A percentile compares a stretch with the other conserved stretches of the same genome.
Conservation (phyloP, 148 eudicot species). For the Rhododendron ferrugineum region DNA sequence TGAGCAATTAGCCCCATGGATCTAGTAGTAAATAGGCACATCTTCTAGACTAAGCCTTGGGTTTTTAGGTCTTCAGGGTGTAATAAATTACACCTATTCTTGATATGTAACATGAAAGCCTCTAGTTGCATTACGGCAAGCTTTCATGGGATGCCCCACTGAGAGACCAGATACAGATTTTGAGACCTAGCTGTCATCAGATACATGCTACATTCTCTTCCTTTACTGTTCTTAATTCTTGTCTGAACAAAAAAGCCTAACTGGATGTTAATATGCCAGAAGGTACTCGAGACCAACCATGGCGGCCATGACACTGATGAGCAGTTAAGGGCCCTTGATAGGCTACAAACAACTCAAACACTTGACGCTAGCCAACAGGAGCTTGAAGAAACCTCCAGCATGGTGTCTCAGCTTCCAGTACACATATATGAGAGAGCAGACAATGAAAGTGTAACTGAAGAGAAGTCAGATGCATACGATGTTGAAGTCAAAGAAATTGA, state of each 20-base stretch:
- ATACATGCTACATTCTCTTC: neutral
- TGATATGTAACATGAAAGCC: neutral
- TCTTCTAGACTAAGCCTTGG: neutral
- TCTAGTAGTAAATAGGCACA: neutral
- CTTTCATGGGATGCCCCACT: neutral
- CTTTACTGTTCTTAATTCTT: neutral
- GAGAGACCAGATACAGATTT: neutral
- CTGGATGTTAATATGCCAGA: neutral
- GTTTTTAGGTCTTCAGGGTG: neutral
- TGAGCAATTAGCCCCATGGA: neutral
- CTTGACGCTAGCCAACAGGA: slow-evolving; percentile 5
- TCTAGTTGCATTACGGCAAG: neutral
- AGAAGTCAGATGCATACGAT: slow-evolving; percentile 7
- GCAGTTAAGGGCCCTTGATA: neutral
- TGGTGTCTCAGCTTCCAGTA: slow-evolving; percentile 11
- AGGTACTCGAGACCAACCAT: slow-evolving; percentile 4
- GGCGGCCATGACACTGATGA: slow-evolving; percentile 2
- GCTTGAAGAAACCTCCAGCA: slow-evolving; percentile 5
- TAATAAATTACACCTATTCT: neutral
- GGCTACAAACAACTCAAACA: neutral
- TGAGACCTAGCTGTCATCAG: neutral
- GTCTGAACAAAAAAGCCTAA: neutral
- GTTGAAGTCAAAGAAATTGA: slow-evolving; percentile 12
- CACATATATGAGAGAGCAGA: neutral
- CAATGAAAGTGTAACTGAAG: neutral